Base-by-base conservation (phyloP, 768 basidiomycete species). In the Lactarius quietus region DNA sequence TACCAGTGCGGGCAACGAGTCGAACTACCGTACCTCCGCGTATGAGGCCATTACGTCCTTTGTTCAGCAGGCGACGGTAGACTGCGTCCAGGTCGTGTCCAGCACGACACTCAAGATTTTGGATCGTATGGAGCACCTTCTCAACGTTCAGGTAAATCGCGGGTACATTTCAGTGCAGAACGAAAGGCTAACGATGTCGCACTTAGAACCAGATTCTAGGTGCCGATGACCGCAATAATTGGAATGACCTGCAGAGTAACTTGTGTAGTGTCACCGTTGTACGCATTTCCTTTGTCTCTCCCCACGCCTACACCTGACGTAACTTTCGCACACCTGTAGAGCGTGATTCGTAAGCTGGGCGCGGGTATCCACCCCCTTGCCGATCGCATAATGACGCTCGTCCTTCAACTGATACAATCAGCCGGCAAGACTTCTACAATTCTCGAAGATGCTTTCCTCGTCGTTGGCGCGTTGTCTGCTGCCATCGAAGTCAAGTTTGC, bases 211-310 rank as follows among this genome's bases (percentile, higher is more conserved):
- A 98, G 78, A 90, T 98, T 63, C 81, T 99, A 43, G 97, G 97
- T 52, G 81, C 88, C 20, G 97, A 99, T 76, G 97, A 99, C 73
- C 88, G 93, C 68, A 95, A 95, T 77, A 99, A 97, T 79, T 97
- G 96, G 95, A 97, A 97, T 73, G 96, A 99, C 74, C 82, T 99
- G 29, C 95, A 97, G 75, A 89, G 93, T 77, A 97, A 96, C 78
- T 83, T 98, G 70, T 97, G 95, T 75, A 87, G 89, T 69, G 91
- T 97, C 55, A 82, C 92, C 60, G 90, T 93, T 61, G 93, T 93
- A 73, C 73, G 91, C 79, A 38, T 41, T 20, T 26, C 39, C 8
- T 20, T 12, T n/a, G 48, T 51, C 23, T 17, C 54, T 48, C 8
- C 7, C 33, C 45, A 29, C 7, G 28, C 28, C 29, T 48, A 20